phyloP scores from a whole-genome alignment of 192 early-diverging fungal species.

The Coemansia aciculifera region DNA sequence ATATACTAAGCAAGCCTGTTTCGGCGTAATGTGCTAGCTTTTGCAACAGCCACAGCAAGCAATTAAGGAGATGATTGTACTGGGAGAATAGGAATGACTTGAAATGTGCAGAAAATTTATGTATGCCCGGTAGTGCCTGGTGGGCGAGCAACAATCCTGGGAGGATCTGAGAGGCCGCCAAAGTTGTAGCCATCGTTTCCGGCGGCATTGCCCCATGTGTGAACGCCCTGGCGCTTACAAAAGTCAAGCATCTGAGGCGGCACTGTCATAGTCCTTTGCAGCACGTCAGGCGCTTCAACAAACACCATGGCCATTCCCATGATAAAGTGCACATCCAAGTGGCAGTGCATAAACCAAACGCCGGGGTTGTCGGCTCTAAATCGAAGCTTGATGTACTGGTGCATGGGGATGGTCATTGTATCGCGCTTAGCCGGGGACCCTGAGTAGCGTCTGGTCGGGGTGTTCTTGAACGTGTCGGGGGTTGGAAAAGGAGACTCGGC shows the following conservation, averaged over 20 bases:
- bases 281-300: slow-evolving; percentile 67
- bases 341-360: slow-evolving; percentile 84
- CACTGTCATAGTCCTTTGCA: slow-evolving; percentile 54
- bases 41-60: too few relatives aligned
- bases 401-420: slow-evolving; percentile 59
- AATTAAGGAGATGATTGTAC: too few relatives aligned
- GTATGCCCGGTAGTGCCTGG: background rate
- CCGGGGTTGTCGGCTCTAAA: slow-evolving; percentile 81
- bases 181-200: slow-evolving; percentile 70
- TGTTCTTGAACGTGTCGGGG: slow-evolving; percentile 16
- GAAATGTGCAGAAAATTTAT: background rate
- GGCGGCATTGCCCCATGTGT: slow-evolving; percentile 68
- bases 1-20: background rate
- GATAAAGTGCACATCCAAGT: slow-evolving; percentile 58
- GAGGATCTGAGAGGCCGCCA: slow-evolving; percentile 54
- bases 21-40: too few relatives aligned
- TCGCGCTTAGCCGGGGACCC: slow-evolving; percentile 57
- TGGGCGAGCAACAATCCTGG: slow-evolving; percentile 14
- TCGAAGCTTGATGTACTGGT: slow-evolving; percentile 63
- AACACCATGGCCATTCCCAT: slow-evolving; percentile 69
- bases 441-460: slow-evolving; percentile 10
- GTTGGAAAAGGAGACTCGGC: slow-evolving; percentile 59
- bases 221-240: slow-evolving; percentile 62
- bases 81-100: background rate
- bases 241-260: slow-evolving; percentile 57